These are phyloP conservation scores for Alternaria brassicae DNA, from an alignment of 2,329 filamentous ascomycete genomes.

Conservation along the genomic window DNA sequence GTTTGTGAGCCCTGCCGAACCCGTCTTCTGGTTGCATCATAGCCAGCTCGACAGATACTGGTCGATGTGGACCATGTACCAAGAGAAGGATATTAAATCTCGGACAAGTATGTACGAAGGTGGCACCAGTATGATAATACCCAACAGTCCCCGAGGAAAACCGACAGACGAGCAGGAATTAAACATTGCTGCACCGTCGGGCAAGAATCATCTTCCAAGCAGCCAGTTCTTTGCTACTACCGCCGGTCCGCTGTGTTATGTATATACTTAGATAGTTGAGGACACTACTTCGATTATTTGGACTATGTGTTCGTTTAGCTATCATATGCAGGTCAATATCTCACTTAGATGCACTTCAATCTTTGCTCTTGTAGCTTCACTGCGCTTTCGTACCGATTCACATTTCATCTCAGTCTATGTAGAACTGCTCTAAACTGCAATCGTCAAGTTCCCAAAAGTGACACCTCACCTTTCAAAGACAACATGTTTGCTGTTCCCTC, in stretches of 20 bases:
- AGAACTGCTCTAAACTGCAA: neutral
- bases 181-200: conserved; percentile 33
- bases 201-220: conserved; percentile 30
- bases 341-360: too few species aligned
- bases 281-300: too few species aligned
- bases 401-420: neutral
- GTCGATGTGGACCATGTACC: conserved; percentile 59
- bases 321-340: neutral
- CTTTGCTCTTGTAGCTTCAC: neutral
- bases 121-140: conserved; percentile 54
- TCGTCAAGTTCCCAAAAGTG: neutral
- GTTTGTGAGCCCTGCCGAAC: conserved; percentile 56
- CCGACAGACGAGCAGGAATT: conserved; percentile 40
- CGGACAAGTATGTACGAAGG: conserved; percentile 48
- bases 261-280: conserved; percentile 33
- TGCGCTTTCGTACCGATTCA: neutral
- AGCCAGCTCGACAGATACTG: conserved; percentile 57
- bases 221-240: conserved; percentile 41
- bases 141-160: conserved; percentile 51
- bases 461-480: neutral
- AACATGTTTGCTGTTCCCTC: neutral
- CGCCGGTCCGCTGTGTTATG: conserved; percentile 43
- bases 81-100: conserved; percentile 39
- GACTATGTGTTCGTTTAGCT: neutral
- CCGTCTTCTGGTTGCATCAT: conserved; percentile 59